These are phyloP conservation scores for Eucommia ulmoides DNA, from an alignment of 257 asterid species.

Conservation along the genomic window DNA sequence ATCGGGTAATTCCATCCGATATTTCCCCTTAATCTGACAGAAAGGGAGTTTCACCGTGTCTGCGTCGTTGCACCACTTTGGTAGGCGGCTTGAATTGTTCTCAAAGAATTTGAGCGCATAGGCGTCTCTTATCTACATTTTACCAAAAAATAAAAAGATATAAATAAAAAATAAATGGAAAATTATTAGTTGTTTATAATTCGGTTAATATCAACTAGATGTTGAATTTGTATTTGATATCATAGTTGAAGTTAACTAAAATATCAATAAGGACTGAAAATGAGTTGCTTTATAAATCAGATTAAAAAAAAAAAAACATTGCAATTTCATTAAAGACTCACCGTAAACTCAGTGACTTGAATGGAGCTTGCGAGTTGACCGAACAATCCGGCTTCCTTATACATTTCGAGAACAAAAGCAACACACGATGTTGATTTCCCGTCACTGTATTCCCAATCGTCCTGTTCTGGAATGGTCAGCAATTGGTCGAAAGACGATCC, in stretches of 20 bases:
- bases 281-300: no score
- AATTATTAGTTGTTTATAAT: no score
- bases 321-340: no score
- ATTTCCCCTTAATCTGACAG: slow-evolving; percentile 77
- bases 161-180: no score
- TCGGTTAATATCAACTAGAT: no score
- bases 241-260: no score
- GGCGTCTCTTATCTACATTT: slow-evolving; percentile 82
- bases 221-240: no score
- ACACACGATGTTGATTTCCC: slow-evolving; percentile 91
- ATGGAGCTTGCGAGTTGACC: slow-evolving; percentile 59
- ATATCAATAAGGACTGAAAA: no score
- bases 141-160: neutral
- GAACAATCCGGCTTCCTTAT: slow-evolving; percentile 86
- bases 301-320: no score
- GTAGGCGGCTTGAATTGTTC: slow-evolving; percentile 63
- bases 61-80: slow-evolving; percentile 83
- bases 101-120: slow-evolving; percentile 67
- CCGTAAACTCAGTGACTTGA: slow-evolving; percentile 93
- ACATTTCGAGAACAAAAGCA: slow-evolving; percentile 81
- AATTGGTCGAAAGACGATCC: slow-evolving; percentile 82
- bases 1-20: slow-evolving; percentile 75
- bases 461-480: slow-evolving; percentile 77
- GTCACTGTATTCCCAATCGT: slow-evolving; percentile 71
- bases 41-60: slow-evolving; percentile 71